Conservation (phyloP, 352 stramenopile genomes). For the Pelagophyceae sp. region DNA sequence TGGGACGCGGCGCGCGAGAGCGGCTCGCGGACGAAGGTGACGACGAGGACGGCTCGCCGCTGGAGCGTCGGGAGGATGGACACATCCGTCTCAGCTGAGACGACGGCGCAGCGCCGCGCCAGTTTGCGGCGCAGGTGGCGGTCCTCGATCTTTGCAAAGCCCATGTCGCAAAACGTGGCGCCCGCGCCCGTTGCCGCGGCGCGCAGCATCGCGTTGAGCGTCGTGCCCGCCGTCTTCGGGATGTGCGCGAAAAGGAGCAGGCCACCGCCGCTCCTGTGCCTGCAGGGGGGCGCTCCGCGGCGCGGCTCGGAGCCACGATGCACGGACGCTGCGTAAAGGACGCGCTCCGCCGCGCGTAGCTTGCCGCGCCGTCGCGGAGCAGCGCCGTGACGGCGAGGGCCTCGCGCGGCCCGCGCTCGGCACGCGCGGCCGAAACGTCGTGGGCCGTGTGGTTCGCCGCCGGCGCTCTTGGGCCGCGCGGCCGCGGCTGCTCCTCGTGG, state of each 20-base stretch:
- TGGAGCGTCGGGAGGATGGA: not conserved
- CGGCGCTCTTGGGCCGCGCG: not conserved
- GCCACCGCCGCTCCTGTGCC: not conserved
- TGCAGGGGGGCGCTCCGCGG: not conserved
- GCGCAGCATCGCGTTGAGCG: not conserved
- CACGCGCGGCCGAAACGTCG: not conserved
- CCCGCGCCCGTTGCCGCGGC: not conserved
- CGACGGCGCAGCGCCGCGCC: not conserved
- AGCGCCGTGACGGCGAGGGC: not conserved
- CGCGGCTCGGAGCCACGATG: no score
- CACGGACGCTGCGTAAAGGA: no score
- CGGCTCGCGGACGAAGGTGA: constrained; percentile 7
- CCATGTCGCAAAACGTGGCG: not conserved
- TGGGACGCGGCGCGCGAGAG: not conserved
- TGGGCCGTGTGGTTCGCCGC: not conserved
- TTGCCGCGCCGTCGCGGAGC: not conserved
- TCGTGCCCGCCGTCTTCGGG: constrained; percentile 11
- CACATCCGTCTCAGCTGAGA: constrained; percentile 11
- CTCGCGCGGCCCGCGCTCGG: not conserved
- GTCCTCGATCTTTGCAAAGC: not conserved
- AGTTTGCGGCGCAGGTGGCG: not conserved
- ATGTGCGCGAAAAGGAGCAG: constrained; percentile 7
- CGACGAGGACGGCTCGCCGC: not conserved
- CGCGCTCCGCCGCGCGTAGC: no score
- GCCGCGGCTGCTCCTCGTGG: not conserved